Evolutionary conservation across 2,329 filamentous ascomycete species (phyloP), one percentile per base, ranked within the genome.

Genomic region (Penicillium sp.): DNA sequence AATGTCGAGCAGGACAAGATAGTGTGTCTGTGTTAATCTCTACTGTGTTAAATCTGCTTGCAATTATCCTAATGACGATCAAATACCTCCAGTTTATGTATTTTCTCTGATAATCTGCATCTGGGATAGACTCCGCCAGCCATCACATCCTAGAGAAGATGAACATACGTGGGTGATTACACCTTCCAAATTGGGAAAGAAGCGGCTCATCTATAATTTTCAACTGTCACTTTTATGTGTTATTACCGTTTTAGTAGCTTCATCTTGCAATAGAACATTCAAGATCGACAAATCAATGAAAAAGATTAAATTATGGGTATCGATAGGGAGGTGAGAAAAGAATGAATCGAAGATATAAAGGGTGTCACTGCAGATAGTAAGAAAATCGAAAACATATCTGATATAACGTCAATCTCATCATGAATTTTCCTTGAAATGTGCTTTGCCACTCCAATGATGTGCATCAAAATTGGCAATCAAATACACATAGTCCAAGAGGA

Each of bases 281-380:
- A 23, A 5, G 23, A 23, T 23, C 5, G 23, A 23, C 3, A 23
- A 3, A 23, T 23, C 23, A 23, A 23, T 23, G 23, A 23, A 8
- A 2, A 27, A 10, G 7, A 38, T 38, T 18, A 38, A 34, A 50
- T 27, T 29, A n/a, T 26, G 46, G 51, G 51, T 54, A 54, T 50
- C 51, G 44, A 44, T 44, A 43, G 16, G 13, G 19, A 2, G 26
- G 9, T n/a, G 13, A 38, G 35, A 43, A 10, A 2, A 7, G 16
- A 27, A 18, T 10, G 8, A 19, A 13, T 19, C 18, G 11, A 35
- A 23, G 16, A 41, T 26, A 14, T 11, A 41, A 26, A 23, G 10
- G 5, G 29, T 9, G 29, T 9, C 29, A 30, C 8, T 9, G 4
- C 29, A 7, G 29, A 9, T 7, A 9, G 29, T 8, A 19, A 35